phyloP scores from a whole-genome alignment of 2,329 filamentous ascomycete genomes.

The Exserohilum turcica region DNA sequence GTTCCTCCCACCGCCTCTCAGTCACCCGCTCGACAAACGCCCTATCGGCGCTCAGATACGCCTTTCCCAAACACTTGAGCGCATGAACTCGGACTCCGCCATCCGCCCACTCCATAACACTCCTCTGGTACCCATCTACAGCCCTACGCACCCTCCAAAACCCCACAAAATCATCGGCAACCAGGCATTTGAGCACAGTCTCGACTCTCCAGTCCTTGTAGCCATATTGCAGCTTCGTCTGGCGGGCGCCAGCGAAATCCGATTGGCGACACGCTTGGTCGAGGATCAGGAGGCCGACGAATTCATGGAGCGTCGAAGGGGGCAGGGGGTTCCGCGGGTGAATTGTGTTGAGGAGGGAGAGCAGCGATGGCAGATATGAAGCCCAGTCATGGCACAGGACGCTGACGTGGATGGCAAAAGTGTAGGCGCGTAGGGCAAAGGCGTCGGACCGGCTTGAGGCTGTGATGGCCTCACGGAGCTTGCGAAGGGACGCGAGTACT shows the following conservation, averaged over 20 bases:
- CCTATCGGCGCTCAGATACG: conserved; percentile 76
- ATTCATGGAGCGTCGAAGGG: conserved; percentile 74
- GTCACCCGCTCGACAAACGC: conserved; percentile 71
- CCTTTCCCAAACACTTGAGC: conserved; percentile 82
- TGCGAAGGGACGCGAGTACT: conserved; percentile 83
- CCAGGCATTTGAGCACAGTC: conserved; percentile 69
- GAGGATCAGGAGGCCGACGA: conserved; percentile 79
- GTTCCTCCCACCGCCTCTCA: conserved; percentile 71
- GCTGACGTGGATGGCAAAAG: conserved; percentile 85
- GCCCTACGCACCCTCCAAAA: conserved; percentile 73
- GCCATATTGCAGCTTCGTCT: conserved; percentile 64
- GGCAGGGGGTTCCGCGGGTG: conserved; percentile 72
- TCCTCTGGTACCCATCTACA: conserved; percentile 80
- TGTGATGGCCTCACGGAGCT: conserved; percentile 87
- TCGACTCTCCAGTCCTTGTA: conserved; percentile 73
- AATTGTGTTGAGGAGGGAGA: conserved; percentile 75
- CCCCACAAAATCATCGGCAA: conserved; percentile 79
- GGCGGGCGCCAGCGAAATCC: conserved; percentile 74
- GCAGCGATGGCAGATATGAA: conserved; percentile 86
- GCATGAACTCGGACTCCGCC: conserved; percentile 74
- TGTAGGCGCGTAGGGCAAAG: conserved; percentile 87
- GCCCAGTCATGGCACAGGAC: conserved; percentile 82
- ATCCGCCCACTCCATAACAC: conserved; percentile 81
- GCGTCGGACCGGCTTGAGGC: conserved; percentile 75
- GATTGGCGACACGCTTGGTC: conserved; percentile 85